Conservation (phyloP, 495 filamentous ascomycete genomes). For the Delitschia confertaspora region DNA sequence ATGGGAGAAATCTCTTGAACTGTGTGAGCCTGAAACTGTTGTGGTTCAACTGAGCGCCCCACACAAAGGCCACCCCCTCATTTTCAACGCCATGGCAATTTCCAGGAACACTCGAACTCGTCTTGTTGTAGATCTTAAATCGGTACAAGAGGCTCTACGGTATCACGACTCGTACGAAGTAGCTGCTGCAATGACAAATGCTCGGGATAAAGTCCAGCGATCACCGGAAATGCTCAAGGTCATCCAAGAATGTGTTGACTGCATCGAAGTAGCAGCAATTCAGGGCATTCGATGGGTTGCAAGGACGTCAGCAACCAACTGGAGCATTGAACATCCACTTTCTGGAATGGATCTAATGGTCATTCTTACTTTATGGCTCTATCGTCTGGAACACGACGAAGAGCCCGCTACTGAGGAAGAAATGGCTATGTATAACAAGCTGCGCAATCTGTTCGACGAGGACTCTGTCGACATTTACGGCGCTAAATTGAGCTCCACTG, state of each 20-base stretch:
- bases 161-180: slow-evolving; percentile 97
- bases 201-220: slow-evolving; percentile 84
- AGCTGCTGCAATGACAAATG: slow-evolving; percentile 89
- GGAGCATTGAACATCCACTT: slow-evolving; percentile 97
- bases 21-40: slow-evolving; percentile 88
- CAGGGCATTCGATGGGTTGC: slow-evolving; percentile 98
- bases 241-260: slow-evolving; percentile 95
- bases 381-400: slow-evolving; percentile 97
- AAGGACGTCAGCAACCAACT: slow-evolving; percentile 91
- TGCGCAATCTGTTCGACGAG: slow-evolving; percentile 87
- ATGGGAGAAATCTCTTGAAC: slow-evolving; percentile 91
- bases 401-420: slow-evolving; percentile 89
- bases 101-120: slow-evolving; percentile 90
- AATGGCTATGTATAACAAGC: slow-evolving; percentile 87
- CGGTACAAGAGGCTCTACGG: slow-evolving; percentile 89
- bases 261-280: slow-evolving; percentile 89
- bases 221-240: slow-evolving; percentile 98
- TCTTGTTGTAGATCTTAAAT: slow-evolving; percentile 89
- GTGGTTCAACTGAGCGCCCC: slow-evolving; percentile 86
- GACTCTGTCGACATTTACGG: slow-evolving; percentile 70
- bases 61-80: slow-evolving; percentile 93
- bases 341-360: slow-evolving; percentile 97
- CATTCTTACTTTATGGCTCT: slow-evolving; percentile 96
- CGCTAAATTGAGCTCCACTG: slow-evolving; percentile 78
- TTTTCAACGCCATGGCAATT: slow-evolving; percentile 98